phyloP scores from a whole-genome alignment of 768 basidiomycete species.

The Phaeotremella skinneri region DNA sequence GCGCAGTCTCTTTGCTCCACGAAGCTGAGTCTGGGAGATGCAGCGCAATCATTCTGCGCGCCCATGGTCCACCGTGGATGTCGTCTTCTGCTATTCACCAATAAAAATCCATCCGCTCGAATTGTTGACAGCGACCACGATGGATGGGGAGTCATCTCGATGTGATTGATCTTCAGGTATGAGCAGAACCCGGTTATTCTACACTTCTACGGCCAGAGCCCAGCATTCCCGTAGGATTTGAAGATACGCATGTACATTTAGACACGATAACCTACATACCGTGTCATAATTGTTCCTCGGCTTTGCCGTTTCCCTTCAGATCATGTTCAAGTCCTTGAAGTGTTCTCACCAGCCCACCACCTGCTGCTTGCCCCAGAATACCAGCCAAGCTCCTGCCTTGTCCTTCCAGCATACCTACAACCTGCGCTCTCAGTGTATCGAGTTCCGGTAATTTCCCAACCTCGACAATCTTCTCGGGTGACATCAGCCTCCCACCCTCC shows the following conservation, averaged over 20 bases:
- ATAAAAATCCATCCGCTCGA: too few relatives aligned
- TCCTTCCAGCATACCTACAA: slow-evolving; percentile 76
- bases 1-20: too few relatives aligned
- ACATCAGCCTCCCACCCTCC: slow-evolving; percentile 66
- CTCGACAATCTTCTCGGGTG: slow-evolving; percentile 60
- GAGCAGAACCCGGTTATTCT: too few relatives aligned
- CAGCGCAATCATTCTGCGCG: too few relatives aligned
- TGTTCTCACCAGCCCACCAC: slow-evolving; percentile 67
- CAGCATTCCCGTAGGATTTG: too few relatives aligned
- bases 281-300: background rate
- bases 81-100: too few relatives aligned
- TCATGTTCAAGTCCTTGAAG: slow-evolving; percentile 71
- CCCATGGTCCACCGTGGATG: too few relatives aligned
- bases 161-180: too few relatives aligned
- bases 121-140: too few relatives aligned
- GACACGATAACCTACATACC: background rate
- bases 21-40: too few relatives aligned
- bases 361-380: slow-evolving; percentile 66
- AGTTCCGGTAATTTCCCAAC: slow-evolving; percentile 74
- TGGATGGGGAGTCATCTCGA: too few relatives aligned
- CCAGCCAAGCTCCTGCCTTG: slow-evolving; percentile 72
- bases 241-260: background rate
- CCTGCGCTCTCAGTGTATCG: slow-evolving; percentile 72
- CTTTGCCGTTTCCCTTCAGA: slow-evolving; percentile 57
- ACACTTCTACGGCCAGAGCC: too few relatives aligned